Evolutionary conservation across 257 asterid genomes (phyloP), one percentile per base, ranked within the genome.

Genomic region (Solanum etuberosum): DNA sequence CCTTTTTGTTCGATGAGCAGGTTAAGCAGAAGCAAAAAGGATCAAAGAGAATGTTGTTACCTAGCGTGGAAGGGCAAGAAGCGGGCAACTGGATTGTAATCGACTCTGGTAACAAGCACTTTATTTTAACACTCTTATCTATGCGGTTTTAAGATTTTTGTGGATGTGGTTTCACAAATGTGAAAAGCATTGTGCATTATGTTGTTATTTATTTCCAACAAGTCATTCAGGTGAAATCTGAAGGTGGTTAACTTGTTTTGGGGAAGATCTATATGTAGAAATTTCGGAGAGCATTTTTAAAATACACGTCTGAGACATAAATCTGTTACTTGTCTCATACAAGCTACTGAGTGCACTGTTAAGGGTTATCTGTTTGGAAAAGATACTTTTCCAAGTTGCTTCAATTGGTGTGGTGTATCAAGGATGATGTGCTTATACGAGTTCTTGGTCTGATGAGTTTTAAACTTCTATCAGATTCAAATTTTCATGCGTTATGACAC

Each of bases 1-100:
- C 65, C 23, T 42, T 87, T 90, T 88, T 65, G 86, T 86, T 91
- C 43, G 48, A 87, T 86, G 90, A 90, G 73, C 91, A 96, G 99
- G 97, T 94, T 90, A 97, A 97, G 92, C 98, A 95, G 89, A 97
- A 94, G 94, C 99, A 97, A 89, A 93, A 87, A 89, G 99, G 99
- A 87, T 98, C 92, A 32, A 93, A 92, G 91, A 94, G 95, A 90
- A 92, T 94, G 96, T 27, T 94, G 91, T 90, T 95, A 85, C 99
- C 99, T 20, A 89, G 94, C 83, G 99, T 97, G 91, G 98, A 94
- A 61, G 99, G 99, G 86, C 95, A 94, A 89, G 98, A 94, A 85
- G 98, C 97, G 15, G 98, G 98, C 81, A 97, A 97, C 87, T 95
- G 98, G 99, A 91, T 95, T 88, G 98, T 95, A 86, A 93, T 97